Percentiles rank a stretch among this genome's conserved stretches.
These are phyloP conservation scores for Skeletonema costatum DNA, from an alignment of 108 stramenopile species.

Conservation along the genomic window DNA sequence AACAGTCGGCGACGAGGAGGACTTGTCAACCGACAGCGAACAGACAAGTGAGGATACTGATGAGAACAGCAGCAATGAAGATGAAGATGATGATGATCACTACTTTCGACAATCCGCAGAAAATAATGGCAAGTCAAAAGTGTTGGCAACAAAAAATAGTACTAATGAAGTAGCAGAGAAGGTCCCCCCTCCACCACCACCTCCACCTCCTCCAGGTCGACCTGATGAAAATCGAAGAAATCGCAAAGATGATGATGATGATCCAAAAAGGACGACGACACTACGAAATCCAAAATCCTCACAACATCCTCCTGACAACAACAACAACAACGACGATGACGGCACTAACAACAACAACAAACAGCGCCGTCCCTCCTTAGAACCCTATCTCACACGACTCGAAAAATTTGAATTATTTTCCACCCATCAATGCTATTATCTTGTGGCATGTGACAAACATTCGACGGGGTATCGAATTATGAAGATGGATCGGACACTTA, in stretches of 20 bases:
- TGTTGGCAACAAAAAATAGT: neutral
- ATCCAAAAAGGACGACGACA: neutral
- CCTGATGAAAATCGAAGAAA: neutral
- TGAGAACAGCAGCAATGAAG: neutral
- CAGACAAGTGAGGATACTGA: neutral
- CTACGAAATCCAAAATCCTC: too few relatives aligned
- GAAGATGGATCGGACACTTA: conserved; percentile 88
- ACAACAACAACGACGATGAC: neutral
- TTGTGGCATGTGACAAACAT: conserved; percentile 75
- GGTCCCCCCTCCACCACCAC: neutral
- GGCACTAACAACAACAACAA: conserved; percentile 11
- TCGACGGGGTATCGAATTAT: conserved; percentile 71
- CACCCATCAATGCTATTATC: conserved; percentile 79
- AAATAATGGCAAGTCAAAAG: neutral
- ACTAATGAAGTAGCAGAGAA: neutral
- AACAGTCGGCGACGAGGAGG: neutral
- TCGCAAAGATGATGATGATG: neutral
- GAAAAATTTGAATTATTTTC: conserved; percentile 82
- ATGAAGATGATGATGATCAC: neutral
- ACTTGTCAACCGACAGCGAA: neutral
- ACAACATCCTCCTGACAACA: too few relatives aligned
- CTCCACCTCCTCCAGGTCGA: neutral
- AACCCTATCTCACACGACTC: conserved; percentile 75
- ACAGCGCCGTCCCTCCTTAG: conserved; percentile 32
- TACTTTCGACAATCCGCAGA: neutral